These are phyloP conservation scores for Endotrypanum monterogeii DNA, from an alignment of 208 protist genomes.

Conservation along the genomic window DNA sequence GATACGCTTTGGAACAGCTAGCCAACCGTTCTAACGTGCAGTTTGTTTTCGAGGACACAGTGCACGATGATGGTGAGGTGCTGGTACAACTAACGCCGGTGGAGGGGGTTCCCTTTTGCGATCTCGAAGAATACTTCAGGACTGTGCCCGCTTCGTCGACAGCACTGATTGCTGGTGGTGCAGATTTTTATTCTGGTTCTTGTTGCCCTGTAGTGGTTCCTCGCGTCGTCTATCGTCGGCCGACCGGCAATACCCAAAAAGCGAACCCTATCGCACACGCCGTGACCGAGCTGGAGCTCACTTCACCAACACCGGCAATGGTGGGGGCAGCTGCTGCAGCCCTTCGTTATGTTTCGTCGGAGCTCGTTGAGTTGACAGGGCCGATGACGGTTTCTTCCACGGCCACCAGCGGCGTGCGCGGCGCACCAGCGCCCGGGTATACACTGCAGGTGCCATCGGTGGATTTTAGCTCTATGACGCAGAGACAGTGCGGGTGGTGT, in stretches of 20 bases:
- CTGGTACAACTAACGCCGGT: conserved; percentile 69
- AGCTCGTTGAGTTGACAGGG: conserved; percentile 25
- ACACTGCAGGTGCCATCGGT: conserved; percentile 23
- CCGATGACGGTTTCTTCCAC: background rate
- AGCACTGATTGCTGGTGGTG: background rate
- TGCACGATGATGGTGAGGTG: conserved; percentile 81
- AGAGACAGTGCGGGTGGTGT: conserved; percentile 65
- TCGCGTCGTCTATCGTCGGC: conserved; percentile 54
- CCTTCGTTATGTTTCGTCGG: conserved; percentile 42
- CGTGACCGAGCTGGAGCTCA: conserved; percentile 42
- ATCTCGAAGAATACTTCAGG: conserved; percentile 61
- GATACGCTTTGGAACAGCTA: conserved; percentile 51
- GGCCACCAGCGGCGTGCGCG: background rate
- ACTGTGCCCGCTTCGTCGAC: conserved; percentile 14
- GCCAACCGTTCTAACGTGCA: conserved; percentile 48
- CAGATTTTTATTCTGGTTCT: conserved; percentile 52
- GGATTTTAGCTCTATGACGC: conserved; percentile 12
- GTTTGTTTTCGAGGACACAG: conserved; percentile 57
- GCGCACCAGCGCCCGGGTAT: conserved; percentile 19
- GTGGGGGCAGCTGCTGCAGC: conserved; percentile 40
- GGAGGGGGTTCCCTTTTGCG: conserved; percentile 74
- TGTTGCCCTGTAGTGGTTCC: conserved; percentile 66
- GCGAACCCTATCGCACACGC: conserved; percentile 55
- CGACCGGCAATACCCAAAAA: conserved; percentile 55
- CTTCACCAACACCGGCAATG: conserved; percentile 36